phyloP scores from a whole-genome alignment of 1,139 yeast species.

The Debaryomycetaceae sp. region DNA sequence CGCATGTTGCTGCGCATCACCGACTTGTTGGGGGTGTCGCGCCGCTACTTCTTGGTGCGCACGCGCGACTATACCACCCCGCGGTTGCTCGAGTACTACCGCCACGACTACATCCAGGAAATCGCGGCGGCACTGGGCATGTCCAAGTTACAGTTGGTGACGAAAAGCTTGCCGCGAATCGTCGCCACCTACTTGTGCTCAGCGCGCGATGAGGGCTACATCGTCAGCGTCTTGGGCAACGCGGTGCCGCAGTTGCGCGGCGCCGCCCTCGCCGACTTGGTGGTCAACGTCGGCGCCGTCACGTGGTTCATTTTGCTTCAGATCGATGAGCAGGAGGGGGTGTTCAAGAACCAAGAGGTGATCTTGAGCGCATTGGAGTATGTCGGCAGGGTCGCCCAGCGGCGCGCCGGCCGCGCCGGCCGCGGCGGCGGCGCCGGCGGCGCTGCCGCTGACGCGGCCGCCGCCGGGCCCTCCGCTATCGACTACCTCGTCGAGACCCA shows the following conservation, averaged over 20 bases:
- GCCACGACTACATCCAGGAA: conserved; percentile 58
- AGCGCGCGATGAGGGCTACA: conserved; percentile 39
- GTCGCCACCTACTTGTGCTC: conserved; percentile 38
- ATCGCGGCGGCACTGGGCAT: conserved; percentile 36
- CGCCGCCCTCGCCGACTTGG: conserved; percentile 37
- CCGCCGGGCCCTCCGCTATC: too few relatives aligned
- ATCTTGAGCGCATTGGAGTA: conserved; percentile 39
- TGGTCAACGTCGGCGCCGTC: conserved; percentile 41
- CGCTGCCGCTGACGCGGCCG: too few relatives aligned
- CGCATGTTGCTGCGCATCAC: conserved; percentile 57
- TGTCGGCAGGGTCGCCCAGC: too few relatives aligned
- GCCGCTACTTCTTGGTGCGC: conserved; percentile 57
- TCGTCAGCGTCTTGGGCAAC: conserved; percentile 52
- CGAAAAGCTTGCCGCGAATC: conserved; percentile 34
- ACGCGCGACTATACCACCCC: conserved; percentile 79
- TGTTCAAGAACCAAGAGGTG: conserved; percentile 24
- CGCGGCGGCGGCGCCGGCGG: too few relatives aligned
- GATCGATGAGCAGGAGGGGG: conserved; percentile 29
- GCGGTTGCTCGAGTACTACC: conserved; percentile 59
- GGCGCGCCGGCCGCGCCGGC: too few relatives aligned
- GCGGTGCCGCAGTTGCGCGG: conserved; percentile 43
- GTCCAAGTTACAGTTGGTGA: conserved; percentile 31
- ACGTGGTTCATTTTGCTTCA: conserved; percentile 40
- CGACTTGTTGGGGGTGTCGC: conserved; percentile 59
- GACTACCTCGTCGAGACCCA: too few relatives aligned